phyloP scores from a whole-genome alignment of 2,329 filamentous ascomycete species.

The Penicillium palitans region DNA sequence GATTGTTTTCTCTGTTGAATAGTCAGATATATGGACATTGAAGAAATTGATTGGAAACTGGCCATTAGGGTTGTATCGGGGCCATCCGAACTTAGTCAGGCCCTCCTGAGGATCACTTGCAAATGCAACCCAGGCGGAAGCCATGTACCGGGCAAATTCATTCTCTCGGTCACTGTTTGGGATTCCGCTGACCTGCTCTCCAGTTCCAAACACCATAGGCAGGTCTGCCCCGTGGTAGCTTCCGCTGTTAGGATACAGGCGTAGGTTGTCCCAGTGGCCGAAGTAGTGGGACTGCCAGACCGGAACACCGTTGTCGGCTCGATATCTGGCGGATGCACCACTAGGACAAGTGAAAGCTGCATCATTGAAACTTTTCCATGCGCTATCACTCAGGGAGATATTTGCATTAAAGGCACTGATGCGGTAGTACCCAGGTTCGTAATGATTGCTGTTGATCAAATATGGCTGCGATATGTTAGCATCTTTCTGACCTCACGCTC shows the following conservation, averaged over 20 bases:
- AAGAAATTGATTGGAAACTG: conserved; percentile 4
- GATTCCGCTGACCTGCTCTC: conserved; percentile 43
- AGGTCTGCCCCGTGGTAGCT: conserved; percentile 54
- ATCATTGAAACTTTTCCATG: conserved; percentile 44
- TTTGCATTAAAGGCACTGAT: conserved; percentile 46
- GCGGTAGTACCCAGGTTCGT: conserved; percentile 53
- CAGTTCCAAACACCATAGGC: conserved; percentile 51
- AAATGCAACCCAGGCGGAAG: conserved; percentile 46
- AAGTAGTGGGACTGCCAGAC: conserved; percentile 52
- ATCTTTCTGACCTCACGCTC: not conserved
- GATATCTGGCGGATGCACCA: conserved; percentile 40
- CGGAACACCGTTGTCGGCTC: conserved; percentile 37
- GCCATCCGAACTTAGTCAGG: conserved; percentile 41
- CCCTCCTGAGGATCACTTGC: conserved; percentile 41
- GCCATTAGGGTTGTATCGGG: conserved; percentile 30
- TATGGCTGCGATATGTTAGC: conserved; percentile 35
- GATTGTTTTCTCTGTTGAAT: conserved; percentile 21
- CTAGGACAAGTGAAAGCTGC: conserved; percentile 52
- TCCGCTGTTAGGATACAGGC: conserved; percentile 48
- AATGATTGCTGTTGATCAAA: conserved; percentile 47
- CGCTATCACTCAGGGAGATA: conserved; percentile 40
- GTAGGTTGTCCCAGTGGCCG: conserved; percentile 52
- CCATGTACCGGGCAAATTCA: conserved; percentile 40
- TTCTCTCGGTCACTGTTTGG: conserved; percentile 33
- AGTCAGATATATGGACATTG: not conserved